Evolutionary conservation across 192 early-diverging fungal genomes (phyloP).

Genomic region (Coemansia reversa): DNA sequence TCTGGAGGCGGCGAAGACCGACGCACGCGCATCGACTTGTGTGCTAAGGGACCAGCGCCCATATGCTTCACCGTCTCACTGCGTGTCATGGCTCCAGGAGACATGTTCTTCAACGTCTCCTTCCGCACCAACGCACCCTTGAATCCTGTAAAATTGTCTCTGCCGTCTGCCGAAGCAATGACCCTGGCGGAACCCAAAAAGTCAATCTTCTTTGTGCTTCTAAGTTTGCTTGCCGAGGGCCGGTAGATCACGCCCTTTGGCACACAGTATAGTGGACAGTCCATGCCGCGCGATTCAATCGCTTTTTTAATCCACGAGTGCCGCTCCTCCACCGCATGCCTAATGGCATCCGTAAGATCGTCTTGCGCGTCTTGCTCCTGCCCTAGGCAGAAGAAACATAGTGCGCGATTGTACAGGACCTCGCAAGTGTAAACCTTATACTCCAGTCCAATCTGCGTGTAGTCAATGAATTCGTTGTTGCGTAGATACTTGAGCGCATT

Average conservation of each 20-base stretch:
- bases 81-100: slow-evolving; percentile 7
- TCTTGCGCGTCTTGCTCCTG: slow-evolving; percentile 66
- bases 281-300: slow-evolving; percentile 53
- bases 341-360: slow-evolving; percentile 59
- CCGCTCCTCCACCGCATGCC: slow-evolving; percentile 64
- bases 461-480: slow-evolving; percentile 89
- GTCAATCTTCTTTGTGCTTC: slow-evolving; percentile 76
- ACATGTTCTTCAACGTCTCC: slow-evolving; percentile 36
- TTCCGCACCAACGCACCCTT: slow-evolving; percentile 56
- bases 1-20: slow-evolving; percentile 46
- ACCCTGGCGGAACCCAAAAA: slow-evolving; percentile 81
- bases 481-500: slow-evolving; percentile 75
- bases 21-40: slow-evolving; percentile 51
- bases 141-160: slow-evolving; percentile 55
- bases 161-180: slow-evolving; percentile 67
- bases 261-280: slow-evolving; percentile 75
- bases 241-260: slow-evolving; percentile 77
- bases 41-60: slow-evolving; percentile 5
- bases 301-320: slow-evolving; percentile 72
- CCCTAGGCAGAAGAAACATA: slow-evolving; percentile 76
- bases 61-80: slow-evolving; percentile 34
- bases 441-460: slow-evolving; percentile 88
- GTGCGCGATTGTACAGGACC: slow-evolving; percentile 86
- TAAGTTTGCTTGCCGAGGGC: slow-evolving; percentile 81
- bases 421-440: slow-evolving; percentile 89